A percentile compares a stretch with the other conserved stretches of the same genome.
These are phyloP conservation scores for Aureobasidium sp. DNA, from an alignment of 2,329 filamentous ascomycete genomes.

Conservation along the genomic window DNA sequence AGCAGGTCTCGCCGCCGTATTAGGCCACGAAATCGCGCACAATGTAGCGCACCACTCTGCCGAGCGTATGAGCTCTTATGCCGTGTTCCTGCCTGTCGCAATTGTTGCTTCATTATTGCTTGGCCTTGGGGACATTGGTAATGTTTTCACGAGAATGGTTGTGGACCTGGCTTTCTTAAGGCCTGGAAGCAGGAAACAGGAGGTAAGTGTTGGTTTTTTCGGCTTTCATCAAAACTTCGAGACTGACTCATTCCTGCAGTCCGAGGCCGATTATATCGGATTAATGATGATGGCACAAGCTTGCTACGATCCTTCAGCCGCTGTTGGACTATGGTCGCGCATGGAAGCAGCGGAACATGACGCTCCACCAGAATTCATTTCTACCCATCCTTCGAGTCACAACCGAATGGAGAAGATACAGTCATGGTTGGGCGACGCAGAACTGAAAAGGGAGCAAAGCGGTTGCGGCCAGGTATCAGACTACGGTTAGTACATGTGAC, in stretches of 20 bases:
- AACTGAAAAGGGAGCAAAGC: slow-evolving; percentile 29
- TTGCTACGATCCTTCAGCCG: slow-evolving; percentile 65
- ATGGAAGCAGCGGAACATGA: slow-evolving; percentile 51
- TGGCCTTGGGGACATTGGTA: slow-evolving; percentile 35
- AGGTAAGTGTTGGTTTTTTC: slow-evolving; percentile 28
- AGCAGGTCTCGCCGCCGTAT: slow-evolving; percentile 64
- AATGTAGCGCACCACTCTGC: slow-evolving; percentile 62
- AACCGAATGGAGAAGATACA: slow-evolving; percentile 59
- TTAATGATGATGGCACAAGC: slow-evolving; percentile 77
- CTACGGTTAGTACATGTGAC: slow-evolving; percentile 14
- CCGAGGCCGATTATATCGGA: slow-evolving; percentile 74
- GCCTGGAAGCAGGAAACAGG: slow-evolving; percentile 65
- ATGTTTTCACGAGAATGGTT: slow-evolving; percentile 32
- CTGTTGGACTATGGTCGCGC: slow-evolving; percentile 52
- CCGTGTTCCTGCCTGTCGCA: slow-evolving; percentile 31
- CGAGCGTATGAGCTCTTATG: slow-evolving; percentile 51
- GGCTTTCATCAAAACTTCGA: neutral
- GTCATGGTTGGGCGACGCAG: slow-evolving; percentile 47
- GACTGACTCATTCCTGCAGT: slow-evolving; percentile 22
- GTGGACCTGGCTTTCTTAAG: slow-evolving; percentile 58
- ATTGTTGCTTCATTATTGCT: slow-evolving; percentile 33
- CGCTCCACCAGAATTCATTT: slow-evolving; percentile 62
- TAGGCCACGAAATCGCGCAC: slow-evolving; percentile 76
- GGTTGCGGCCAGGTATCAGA: slow-evolving; percentile 12
- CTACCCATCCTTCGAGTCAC: slow-evolving; percentile 67